phyloP scores from a whole-genome alignment of 192 early-diverging fungal species.

The Umbelopsis vinacea region DNA sequence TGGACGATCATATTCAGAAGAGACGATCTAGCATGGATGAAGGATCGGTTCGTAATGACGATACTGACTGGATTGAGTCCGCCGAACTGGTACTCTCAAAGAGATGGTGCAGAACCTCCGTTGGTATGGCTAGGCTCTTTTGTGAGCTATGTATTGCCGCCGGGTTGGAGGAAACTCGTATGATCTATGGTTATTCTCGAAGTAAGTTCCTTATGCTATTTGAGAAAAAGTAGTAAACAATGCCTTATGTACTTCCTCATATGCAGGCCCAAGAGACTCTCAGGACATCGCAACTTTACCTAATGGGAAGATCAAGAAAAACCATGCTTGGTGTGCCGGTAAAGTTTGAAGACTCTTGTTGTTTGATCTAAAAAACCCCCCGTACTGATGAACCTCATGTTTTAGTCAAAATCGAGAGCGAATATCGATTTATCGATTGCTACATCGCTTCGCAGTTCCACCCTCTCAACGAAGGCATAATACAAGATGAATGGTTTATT shows the following conservation, averaged over 20 bases:
- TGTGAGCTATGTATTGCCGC: conserved; percentile 56
- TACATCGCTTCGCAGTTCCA: conserved; percentile 54
- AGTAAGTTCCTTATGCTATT: conserved; percentile 18
- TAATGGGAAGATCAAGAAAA: conserved; percentile 26
- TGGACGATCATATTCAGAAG: not conserved
- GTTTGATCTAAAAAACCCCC: too few species aligned
- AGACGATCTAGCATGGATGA: conserved; percentile 9
- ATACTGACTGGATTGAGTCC: conserved; percentile 29
- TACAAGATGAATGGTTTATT: conserved; percentile 35
- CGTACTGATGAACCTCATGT: not conserved
- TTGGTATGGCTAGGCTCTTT: conserved; percentile 56
- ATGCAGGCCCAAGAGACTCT: conserved; percentile 9
- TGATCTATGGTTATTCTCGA: conserved; percentile 52
- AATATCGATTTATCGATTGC: conserved; percentile 60
- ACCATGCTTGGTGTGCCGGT: conserved; percentile 47
- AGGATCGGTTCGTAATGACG: not conserved
- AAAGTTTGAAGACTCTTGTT: not conserved
- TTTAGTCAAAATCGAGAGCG: conserved; percentile 50
- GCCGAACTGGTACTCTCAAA: conserved; percentile 45
- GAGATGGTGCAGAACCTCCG: conserved; percentile 43
- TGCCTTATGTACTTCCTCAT: not conserved
- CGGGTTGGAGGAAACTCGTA: conserved; percentile 47
- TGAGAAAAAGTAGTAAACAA: too few species aligned
- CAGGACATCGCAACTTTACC: conserved; percentile 18
- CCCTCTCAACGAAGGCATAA: conserved; percentile 31